phyloP scores from a whole-genome alignment of 305 asterid genomes.

The Fraxinus sp. region DNA sequence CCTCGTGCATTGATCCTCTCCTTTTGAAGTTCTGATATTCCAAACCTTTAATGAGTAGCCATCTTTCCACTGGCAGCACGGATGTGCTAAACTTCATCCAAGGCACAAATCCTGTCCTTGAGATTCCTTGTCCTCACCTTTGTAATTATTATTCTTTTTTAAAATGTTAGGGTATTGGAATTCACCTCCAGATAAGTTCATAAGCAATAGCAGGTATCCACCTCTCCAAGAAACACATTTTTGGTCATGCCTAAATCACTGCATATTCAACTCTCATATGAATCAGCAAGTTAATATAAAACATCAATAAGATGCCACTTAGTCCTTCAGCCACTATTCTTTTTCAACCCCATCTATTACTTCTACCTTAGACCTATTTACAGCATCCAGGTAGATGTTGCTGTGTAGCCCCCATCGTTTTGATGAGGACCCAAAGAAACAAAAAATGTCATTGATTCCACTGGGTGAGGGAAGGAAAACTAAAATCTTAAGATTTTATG shows the following conservation, averaged over 20 bases:
- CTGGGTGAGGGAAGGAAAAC: not conserved
- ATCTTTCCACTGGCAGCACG: not conserved
- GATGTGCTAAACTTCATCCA: not conserved
- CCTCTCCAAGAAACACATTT: not conserved
- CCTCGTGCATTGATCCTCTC: not conserved
- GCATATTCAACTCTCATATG: not conserved
- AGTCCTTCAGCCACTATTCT: not conserved
- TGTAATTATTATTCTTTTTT: not conserved
- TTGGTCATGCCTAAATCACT: not conserved
- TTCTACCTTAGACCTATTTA: not conserved
- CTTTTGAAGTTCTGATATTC: not conserved
- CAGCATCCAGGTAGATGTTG: not conserved
- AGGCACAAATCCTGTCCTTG: not conserved
- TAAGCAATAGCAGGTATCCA: not conserved
- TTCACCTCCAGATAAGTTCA: not conserved
- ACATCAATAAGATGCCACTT: not conserved
- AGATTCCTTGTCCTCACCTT: not conserved
- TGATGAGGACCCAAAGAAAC: conserved; percentile 12
- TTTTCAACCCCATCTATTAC: not conserved
- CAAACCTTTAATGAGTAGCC: not conserved
- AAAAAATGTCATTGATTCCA: not conserved
- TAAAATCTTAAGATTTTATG: not conserved
- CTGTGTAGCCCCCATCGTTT: conserved; percentile 9
- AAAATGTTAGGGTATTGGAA: not conserved
- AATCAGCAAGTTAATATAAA: not conserved